Evolutionary conservation across 1,139 yeast species (phyloP).

Genomic region (Meyerozyma sp.): DNA sequence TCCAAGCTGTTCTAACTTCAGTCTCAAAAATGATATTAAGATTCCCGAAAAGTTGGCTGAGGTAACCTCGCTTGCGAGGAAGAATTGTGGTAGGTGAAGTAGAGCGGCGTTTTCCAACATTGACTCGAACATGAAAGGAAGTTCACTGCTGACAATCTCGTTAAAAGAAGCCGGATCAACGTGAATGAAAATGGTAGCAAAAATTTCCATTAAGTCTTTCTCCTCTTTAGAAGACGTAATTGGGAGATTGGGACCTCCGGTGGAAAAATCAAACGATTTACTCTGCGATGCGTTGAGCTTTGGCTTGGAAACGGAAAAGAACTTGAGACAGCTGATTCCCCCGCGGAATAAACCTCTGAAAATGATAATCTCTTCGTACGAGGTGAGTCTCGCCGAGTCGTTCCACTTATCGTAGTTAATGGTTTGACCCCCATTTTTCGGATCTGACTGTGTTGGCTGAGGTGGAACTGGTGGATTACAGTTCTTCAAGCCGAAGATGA

Average conservation of each 20-base stretch:
- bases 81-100: slow-evolving; percentile 88
- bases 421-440: slow-evolving; percentile 55
- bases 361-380: slow-evolving; percentile 76
- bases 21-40: slow-evolving; percentile 67
- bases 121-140: slow-evolving; percentile 71
- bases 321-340: slow-evolving; percentile 74
- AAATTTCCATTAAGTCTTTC: slow-evolving; percentile 91
- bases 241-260: slow-evolving; percentile 75
- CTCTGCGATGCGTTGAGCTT: slow-evolving; percentile 31
- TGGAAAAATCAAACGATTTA: slow-evolving; percentile 57
- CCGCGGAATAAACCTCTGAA: slow-evolving; percentile 76
- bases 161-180: slow-evolving; percentile 94
- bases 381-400: slow-evolving; percentile 78
- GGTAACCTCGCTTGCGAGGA: slow-evolving; percentile 88
- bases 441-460: slow-evolving; percentile 44
- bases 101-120: slow-evolving; percentile 83
- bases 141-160: slow-evolving; percentile 81
- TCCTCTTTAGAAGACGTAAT: slow-evolving; percentile 88
- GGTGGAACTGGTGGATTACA: slow-evolving; percentile 84
- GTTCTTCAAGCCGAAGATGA: slow-evolving; percentile 81
- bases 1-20: slow-evolving; percentile 74
- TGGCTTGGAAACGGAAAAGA: slow-evolving; percentile 59
- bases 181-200: slow-evolving; percentile 90
- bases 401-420: slow-evolving; percentile 67
- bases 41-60: slow-evolving; percentile 92